A percentile compares a stretch with the other conserved stretches of the same genome.
phyloP scores from a whole-genome alignment of 208 protist species.

The Angomonas desouzai region DNA sequence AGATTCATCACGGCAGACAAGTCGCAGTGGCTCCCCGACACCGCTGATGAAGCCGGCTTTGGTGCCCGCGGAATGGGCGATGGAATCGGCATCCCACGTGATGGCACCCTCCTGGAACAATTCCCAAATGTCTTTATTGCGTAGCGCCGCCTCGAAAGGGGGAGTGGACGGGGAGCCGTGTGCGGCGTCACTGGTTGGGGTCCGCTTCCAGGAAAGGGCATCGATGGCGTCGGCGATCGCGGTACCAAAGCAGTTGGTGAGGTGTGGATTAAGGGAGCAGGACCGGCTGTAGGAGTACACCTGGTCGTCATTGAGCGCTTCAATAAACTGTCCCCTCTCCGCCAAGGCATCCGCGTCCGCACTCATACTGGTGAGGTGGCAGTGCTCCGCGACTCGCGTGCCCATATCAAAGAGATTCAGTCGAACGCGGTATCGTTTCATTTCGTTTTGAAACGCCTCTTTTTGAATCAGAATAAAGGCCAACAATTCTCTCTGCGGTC shows the following conservation, averaged over 20 bases:
- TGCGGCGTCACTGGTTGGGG: neutral
- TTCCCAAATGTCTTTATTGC: neutral
- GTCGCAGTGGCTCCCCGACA: slow-evolving; percentile 39
- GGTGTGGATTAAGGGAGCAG: slow-evolving; percentile 49
- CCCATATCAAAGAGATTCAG: slow-evolving; percentile 80
- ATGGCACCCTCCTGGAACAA: slow-evolving; percentile 3
- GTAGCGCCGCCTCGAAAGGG: neutral
- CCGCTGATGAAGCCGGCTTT: neutral
- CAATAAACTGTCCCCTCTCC: slow-evolving; percentile 23
- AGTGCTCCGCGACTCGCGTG: slow-evolving; percentile 82
- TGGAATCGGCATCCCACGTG: neutral
- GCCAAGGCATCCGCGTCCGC: slow-evolving; percentile 44
- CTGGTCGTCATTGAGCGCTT: slow-evolving; percentile 62
- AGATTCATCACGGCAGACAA: slow-evolving; percentile 41
- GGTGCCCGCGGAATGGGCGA: neutral
- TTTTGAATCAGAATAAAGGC: slow-evolving; percentile 77
- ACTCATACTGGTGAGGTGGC: slow-evolving; percentile 80
- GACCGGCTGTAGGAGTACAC: slow-evolving; percentile 77
- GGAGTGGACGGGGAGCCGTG: neutral
- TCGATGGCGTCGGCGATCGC: slow-evolving; percentile 80
- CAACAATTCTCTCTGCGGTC: slow-evolving; percentile 67
- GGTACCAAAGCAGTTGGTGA: slow-evolving; percentile 46
- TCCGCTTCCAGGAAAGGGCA: slow-evolving; percentile 40
- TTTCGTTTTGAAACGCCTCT: slow-evolving; percentile 83
- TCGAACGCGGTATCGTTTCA: slow-evolving; percentile 78